Evolutionary conservation across 257 asterid genomes (phyloP), one percentile per base, ranked within the genome.

Genomic region (Anisodus tanguticus): DNA sequence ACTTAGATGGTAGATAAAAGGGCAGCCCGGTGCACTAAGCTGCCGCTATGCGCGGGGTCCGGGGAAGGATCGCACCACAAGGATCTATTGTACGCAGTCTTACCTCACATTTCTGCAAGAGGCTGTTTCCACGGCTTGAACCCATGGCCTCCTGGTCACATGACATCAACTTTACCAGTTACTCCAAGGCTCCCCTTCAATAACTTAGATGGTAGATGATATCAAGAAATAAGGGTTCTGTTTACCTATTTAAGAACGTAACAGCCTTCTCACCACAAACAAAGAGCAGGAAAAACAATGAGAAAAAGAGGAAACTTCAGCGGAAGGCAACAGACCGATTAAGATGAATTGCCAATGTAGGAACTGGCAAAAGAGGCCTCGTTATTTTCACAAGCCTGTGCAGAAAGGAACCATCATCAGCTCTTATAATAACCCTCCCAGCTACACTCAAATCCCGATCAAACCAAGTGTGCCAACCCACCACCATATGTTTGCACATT

Each of bases 391-490:
- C 99, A 84, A 97, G 97, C 89, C 90, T 93, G 79, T 97, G 99
- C 72, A 90, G 80, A 87, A 93, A 94, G 87, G 94, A 94, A 84
- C 98, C 98, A 88, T 94, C 95, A 63, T 88, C 90, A 60, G 91
- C 91, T 90, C 95, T 93, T 84, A 95, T 79, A 82, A 97, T 93
- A 83, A 93, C 98, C 90, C 98, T 89, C 88, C 99, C 99, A 84
- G 98, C 99, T 83, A 96, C 92, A 88, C 97, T 96, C 80, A 96
- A 86, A 88, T 96, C 99, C 83, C 99, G 89, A 87, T 96, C 99
- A 85, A 96, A 96, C 99, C 99, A 96, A 84, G 99, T 96, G 83
- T 96, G 97, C 99, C 99, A 96, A 90, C 85, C 98, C 99, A 84
- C 97, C 92, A 60, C 99, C 99, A 89, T 96, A 96, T 80, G 97